Evolutionary conservation across 2,329 filamentous ascomycete genomes (phyloP).

Genomic region (Capronia americana): DNA sequence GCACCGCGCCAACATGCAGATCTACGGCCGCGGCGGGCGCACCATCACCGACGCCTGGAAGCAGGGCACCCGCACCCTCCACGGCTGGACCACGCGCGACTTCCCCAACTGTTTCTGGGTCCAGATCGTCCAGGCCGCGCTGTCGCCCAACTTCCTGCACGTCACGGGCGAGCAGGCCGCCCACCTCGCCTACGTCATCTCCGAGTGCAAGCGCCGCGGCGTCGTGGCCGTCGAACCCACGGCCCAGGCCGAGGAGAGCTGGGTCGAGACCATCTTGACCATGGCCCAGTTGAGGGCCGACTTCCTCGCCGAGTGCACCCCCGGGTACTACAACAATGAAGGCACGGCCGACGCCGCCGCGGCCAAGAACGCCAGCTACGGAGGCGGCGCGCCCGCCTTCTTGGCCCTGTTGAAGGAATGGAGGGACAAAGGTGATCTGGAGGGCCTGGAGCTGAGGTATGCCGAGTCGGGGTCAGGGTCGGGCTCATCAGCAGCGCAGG

Average conservation of each 20-base stretch:
- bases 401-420: conserved; percentile 31
- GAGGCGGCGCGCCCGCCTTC: conserved; percentile 26
- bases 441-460: conserved; percentile 28
- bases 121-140: conserved; percentile 32
- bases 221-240: conserved; percentile 32
- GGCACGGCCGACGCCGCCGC: conserved; percentile 13
- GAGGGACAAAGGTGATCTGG: conserved; percentile 29
- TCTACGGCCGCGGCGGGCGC: conserved; percentile 40
- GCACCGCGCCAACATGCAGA: conserved; percentile 37
- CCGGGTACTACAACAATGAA: conserved; percentile 36
- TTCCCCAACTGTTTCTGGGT: conserved; percentile 37
- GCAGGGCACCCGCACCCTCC: conserved; percentile 30
- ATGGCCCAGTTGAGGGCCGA: conserved; percentile 18
- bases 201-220: conserved; percentile 23
- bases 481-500: neutral
- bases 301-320: conserved; percentile 33
- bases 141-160: conserved; percentile 35
- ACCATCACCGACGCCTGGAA: conserved; percentile 41
- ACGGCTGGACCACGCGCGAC: conserved; percentile 31
- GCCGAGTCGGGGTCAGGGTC: neutral
- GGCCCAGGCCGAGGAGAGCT: conserved; percentile 30
- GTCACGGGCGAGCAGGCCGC: conserved; percentile 34
- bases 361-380: conserved; percentile 31
- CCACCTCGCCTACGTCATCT: conserved; percentile 33
- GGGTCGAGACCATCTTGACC: conserved; percentile 30